Conservation (phyloP, 2,329 filamentous ascomycete genomes). For the Hirsutella rhossiliensis region DNA sequence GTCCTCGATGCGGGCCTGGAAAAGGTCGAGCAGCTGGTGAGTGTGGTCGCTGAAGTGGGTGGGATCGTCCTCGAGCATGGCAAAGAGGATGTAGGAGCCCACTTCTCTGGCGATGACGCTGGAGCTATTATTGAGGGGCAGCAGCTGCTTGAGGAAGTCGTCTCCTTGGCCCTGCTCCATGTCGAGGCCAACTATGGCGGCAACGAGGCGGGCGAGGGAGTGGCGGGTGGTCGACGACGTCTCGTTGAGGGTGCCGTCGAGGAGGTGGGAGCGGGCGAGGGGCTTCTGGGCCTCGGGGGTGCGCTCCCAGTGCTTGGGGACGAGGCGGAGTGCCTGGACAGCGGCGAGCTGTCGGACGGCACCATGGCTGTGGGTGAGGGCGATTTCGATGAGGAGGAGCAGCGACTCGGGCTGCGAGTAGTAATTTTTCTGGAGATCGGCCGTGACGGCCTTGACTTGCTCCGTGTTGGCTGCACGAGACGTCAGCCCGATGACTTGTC, state of each 20-base stretch:
- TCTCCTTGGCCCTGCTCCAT: constrained; percentile 63
- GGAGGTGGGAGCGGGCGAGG: constrained; percentile 67
- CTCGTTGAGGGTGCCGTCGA: constrained; percentile 76
- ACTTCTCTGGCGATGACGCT: constrained; percentile 76
- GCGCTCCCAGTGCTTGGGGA: constrained; percentile 74
- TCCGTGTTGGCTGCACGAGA: constrained; percentile 63
- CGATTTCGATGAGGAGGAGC: constrained; percentile 75
- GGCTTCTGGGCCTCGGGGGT: constrained; percentile 66
- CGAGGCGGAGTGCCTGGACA: constrained; percentile 76
- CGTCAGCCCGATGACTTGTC: too few species aligned
- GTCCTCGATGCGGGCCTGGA: constrained; percentile 79
- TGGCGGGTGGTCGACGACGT: constrained; percentile 66
- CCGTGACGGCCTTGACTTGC: constrained; percentile 80
- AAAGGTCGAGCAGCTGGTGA: constrained; percentile 67
- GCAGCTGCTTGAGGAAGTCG: constrained; percentile 68
- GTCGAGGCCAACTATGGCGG: constrained; percentile 75
- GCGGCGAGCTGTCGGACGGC: constrained; percentile 81
- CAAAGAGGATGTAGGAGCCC: constrained; percentile 85
- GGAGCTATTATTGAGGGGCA: constrained; percentile 64
- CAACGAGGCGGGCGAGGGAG: constrained; percentile 77
- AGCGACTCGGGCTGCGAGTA: constrained; percentile 79
- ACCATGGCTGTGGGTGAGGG: constrained; percentile 62
- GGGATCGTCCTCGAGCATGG: constrained; percentile 78
- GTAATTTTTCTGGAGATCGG: constrained; percentile 84
- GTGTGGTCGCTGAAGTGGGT: constrained; percentile 76